Conservation (phyloP, 2,329 filamentous ascomycete genomes). For the Pseudogymnoascus sp. region DNA sequence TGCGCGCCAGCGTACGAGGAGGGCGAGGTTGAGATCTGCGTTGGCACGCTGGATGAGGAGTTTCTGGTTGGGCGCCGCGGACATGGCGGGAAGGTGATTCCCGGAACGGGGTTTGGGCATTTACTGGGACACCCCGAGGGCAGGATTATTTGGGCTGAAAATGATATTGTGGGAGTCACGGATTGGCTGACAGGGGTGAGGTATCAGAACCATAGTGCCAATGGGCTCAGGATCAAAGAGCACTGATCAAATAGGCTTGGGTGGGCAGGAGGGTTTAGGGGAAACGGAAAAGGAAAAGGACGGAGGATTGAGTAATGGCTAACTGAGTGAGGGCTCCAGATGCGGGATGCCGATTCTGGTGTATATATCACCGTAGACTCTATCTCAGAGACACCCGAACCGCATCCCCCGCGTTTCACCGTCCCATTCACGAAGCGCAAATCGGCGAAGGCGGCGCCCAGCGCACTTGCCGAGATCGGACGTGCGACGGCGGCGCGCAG, state of each 20-base stretch:
- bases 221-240: not conserved
- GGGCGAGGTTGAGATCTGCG: slow-evolving; percentile 28
- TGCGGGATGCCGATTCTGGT: not conserved
- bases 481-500: not conserved
- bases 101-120: not conserved
- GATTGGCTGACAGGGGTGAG: slow-evolving; percentile 4
- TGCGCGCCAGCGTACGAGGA: not conserved
- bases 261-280: not conserved
- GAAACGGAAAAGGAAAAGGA: not conserved
- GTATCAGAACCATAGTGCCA: not conserved
- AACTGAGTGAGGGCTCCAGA: slow-evolving; percentile 5
- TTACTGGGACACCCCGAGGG: slow-evolving; percentile 6
- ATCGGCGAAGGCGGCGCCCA: not conserved
- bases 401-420: not conserved
- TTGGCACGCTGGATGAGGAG: slow-evolving; percentile 39
- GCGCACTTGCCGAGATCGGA: slow-evolving; percentile 1
- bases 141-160: slow-evolving; percentile 8
- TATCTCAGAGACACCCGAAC: slow-evolving; percentile 3
- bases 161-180: slow-evolving; percentile 5
- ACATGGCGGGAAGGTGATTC: slow-evolving; percentile 8
- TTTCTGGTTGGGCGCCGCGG: slow-evolving; percentile 27
- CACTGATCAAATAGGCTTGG: not conserved
- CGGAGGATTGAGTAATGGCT: not conserved
- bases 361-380: slow-evolving; percentile 6
- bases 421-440: not conserved